phyloP scores from a whole-genome alignment of 495 filamentous ascomycete genomes.

The Chaetomium cochliodes region DNA sequence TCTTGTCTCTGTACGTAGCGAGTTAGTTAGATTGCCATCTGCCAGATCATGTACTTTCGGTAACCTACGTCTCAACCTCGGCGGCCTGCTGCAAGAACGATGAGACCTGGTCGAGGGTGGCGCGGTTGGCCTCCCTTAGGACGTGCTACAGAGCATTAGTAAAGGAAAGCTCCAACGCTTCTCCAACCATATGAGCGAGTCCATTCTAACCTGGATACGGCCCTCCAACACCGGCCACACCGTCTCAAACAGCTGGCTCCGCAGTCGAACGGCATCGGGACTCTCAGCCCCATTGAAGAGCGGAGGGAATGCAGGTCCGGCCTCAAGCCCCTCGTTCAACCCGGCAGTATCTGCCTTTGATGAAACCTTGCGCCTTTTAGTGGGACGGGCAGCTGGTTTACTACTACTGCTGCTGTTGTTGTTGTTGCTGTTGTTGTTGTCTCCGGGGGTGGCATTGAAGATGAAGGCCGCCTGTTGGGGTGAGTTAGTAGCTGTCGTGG shows the following conservation, averaged over 20 bases:
- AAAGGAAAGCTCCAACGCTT: not conserved
- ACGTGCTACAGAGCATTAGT: conserved; percentile 39
- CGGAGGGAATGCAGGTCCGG: conserved; percentile 51
- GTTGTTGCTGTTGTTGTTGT: conserved; percentile 30
- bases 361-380: conserved; percentile 65
- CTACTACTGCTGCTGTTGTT: conserved; percentile 34
- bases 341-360: conserved; percentile 23
- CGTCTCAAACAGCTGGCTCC: conserved; percentile 62
- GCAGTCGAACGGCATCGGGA: conserved; percentile 48
- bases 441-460: conserved; percentile 54
- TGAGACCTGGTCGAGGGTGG: conserved; percentile 61
- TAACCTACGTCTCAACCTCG: conserved; percentile 34
- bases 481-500: not conserved
- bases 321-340: not conserved
- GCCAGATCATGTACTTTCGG: conserved; percentile 6
- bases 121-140: conserved; percentile 60
- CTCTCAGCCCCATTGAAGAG: conserved; percentile 64
- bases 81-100: conserved; percentile 68
- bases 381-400: conserved; percentile 44
- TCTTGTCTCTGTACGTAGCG: conserved; percentile 37
- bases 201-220: conserved; percentile 61
- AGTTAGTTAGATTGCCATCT: not conserved
- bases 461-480: conserved; percentile 63
- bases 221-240: conserved; percentile 67
- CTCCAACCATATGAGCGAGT: no score